phyloP scores from a whole-genome alignment of 306 rosid genomes.

The Rosa lucieae region DNA sequence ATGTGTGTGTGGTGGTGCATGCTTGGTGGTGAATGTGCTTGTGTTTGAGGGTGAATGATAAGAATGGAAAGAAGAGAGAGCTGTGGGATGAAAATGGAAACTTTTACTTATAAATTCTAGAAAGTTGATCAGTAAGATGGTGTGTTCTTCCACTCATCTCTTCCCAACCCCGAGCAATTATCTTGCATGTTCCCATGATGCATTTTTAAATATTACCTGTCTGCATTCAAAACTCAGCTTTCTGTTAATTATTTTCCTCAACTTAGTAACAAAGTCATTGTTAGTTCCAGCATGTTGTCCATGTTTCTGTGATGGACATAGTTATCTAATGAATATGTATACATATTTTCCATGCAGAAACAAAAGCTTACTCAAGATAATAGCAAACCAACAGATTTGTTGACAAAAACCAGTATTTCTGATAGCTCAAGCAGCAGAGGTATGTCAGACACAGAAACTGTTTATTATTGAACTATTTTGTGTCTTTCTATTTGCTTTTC shows the following conservation, averaged over 20 bases:
- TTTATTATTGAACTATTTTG: background rate
- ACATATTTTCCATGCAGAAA: conserved; percentile 42
- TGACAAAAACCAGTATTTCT: conserved; percentile 41
- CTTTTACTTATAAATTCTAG: background rate
- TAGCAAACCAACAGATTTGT: conserved; percentile 43
- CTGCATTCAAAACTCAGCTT: background rate
- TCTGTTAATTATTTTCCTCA: background rate
- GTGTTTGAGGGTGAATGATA: background rate
- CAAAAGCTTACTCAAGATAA: conserved; percentile 43
- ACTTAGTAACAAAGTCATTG: background rate
- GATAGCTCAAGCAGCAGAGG: conserved; percentile 46
- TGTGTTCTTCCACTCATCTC: background rate
- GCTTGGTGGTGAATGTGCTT: too few relatives aligned
- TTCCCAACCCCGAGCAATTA: background rate
- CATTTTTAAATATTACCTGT: background rate
- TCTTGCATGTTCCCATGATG: background rate
- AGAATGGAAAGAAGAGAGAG: background rate
- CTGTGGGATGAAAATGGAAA: background rate
- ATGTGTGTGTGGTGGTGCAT: too few relatives aligned
- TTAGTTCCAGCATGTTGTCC: background rate
- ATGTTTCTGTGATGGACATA: background rate
- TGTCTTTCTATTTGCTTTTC: background rate
- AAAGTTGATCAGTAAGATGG: background rate
- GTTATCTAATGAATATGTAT: conserved; percentile 9
- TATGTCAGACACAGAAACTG: conserved; percentile 13